A percentile compares a stretch with the other conserved stretches of the same genome.
These are phyloP conservation scores for Chrysosporium keratinophilum DNA, from an alignment of 2,329 filamentous ascomycete genomes.

Conservation along the genomic window DNA sequence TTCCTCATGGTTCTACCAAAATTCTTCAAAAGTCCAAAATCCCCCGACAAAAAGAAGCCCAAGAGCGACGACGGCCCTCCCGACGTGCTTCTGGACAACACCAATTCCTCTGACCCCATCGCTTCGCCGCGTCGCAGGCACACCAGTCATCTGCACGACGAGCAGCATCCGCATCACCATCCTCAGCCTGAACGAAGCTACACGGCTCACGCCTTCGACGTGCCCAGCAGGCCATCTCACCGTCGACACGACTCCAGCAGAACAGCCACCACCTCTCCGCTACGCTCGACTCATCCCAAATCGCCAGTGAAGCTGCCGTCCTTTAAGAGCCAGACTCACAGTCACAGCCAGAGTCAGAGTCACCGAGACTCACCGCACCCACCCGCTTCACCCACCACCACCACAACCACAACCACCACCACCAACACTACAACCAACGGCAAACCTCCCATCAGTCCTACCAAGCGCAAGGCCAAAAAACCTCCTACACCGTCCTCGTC, in stretches of 20 bases:
- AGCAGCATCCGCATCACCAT: slow-evolving; percentile 1
- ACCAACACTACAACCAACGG: neutral
- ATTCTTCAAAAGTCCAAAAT: slow-evolving; percentile 26
- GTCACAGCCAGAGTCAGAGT: too few relatives aligned
- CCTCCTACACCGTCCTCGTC: slow-evolving; percentile 21
- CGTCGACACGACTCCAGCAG: neutral
- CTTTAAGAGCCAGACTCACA: neutral
- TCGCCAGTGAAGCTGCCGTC: neutral
- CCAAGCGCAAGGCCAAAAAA: slow-evolving; percentile 2
- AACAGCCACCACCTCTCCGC: neutral
- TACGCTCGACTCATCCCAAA: neutral
- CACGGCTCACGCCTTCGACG: neutral
- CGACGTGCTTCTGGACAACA: slow-evolving; percentile 10
- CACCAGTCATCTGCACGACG: neutral
- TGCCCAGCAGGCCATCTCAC: slow-evolving; percentile 6
- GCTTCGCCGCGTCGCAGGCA: slow-evolving; percentile 1
- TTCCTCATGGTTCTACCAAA: slow-evolving; percentile 29
- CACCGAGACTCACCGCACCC: neutral
- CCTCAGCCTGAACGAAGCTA: slow-evolving; percentile 2
- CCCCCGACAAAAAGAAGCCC: slow-evolving; percentile 22
- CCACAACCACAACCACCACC: neutral
- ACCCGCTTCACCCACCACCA: neutral
- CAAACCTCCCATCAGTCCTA: neutral
- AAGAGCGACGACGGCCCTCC: slow-evolving; percentile 16
- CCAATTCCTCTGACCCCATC: slow-evolving; percentile 5